These are phyloP conservation scores for Trichosporon inkin DNA, from an alignment of 1,284 basidiomycete genomes.

Conservation along the genomic window DNA sequence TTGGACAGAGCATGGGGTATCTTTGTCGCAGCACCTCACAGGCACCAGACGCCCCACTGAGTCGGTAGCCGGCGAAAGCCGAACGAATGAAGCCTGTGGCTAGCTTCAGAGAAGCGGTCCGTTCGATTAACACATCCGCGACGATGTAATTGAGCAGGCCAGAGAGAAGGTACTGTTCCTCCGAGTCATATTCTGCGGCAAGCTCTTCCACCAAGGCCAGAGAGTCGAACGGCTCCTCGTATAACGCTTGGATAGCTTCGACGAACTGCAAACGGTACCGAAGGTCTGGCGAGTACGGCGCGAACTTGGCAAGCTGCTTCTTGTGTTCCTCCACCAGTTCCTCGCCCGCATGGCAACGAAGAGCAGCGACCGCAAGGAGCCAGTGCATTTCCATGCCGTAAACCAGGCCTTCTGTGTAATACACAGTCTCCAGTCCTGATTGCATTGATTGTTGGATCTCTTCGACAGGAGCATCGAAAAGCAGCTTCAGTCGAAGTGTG, in stretches of 20 bases:
- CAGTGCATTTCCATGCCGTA: slow-evolving; percentile 28
- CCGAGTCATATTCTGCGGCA: slow-evolving; percentile 19
- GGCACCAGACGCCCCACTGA: slow-evolving; percentile 17
- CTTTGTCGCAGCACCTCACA: slow-evolving; percentile 22
- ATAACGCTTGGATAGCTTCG: background rate
- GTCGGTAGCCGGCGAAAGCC: slow-evolving; percentile 16
- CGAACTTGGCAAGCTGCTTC: slow-evolving; percentile 10
- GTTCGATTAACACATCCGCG: slow-evolving; percentile 17
- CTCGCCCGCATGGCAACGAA: slow-evolving; percentile 14
- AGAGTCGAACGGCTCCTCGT: slow-evolving; percentile 11
- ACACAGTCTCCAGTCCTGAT: background rate
- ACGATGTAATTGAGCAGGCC: slow-evolving; percentile 27
- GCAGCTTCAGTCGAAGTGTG: slow-evolving; percentile 27
- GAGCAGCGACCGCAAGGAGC: slow-evolving; percentile 18
- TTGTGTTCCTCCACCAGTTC: slow-evolving; percentile 7
- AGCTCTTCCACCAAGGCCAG: slow-evolving; percentile 19
- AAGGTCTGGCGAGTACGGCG: slow-evolving; percentile 15
- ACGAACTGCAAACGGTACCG: slow-evolving; percentile 14
- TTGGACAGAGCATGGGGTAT: slow-evolving; percentile 16
- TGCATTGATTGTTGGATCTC: slow-evolving; percentile 13
- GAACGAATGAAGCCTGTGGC: slow-evolving; percentile 22
- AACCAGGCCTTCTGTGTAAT: slow-evolving; percentile 15
- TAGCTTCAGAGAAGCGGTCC: slow-evolving; percentile 19
- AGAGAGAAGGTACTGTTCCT: slow-evolving; percentile 19
- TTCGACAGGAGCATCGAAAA: slow-evolving; percentile 31